Evolutionary conservation across 495 filamentous ascomycete species (phyloP).

Genomic region (Podospora australis): DNA sequence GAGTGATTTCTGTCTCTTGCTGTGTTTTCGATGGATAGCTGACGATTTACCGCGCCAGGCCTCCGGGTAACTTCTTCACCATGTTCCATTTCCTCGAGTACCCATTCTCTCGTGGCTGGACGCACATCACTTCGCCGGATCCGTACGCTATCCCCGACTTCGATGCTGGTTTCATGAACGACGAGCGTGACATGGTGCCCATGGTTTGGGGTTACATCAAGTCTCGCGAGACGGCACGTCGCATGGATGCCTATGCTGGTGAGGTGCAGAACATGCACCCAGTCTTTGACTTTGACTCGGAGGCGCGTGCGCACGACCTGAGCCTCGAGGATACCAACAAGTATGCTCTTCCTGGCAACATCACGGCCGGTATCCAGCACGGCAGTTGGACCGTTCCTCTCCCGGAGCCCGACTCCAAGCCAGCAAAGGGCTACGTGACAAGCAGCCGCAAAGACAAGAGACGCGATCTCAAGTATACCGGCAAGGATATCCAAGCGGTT

Average conservation of each 20-base stretch:
- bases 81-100: conserved; percentile 88
- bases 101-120: conserved; percentile 70
- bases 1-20: too few species aligned
- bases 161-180: conserved; percentile 81
- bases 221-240: conserved; percentile 71
- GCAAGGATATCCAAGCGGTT: conserved; percentile 60
- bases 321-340: conserved; percentile 66
- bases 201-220: conserved; percentile 87
- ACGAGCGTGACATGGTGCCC: conserved; percentile 74
- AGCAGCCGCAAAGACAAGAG: conserved; percentile 49
- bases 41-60: conserved; percentile 29
- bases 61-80: conserved; percentile 68
- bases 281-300: conserved; percentile 60
- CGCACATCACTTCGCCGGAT: conserved; percentile 63
- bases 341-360: conserved; percentile 66
- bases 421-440: conserved; percentile 41
- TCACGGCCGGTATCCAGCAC: conserved; percentile 61
- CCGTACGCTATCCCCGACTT: conserved; percentile 73
- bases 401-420: conserved; percentile 36
- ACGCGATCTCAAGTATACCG: conserved; percentile 59
- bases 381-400: conserved; percentile 43
- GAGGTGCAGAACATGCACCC: conserved; percentile 66
- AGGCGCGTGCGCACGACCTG: conserved; percentile 63
- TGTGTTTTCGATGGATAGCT: too few species aligned
- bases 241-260: conserved; percentile 73